Percentiles rank a stretch among this genome's conserved stretches.
phyloP scores from a whole-genome alignment of 1,284 basidiomycete species.

The Lignosus rhinocerotis region DNA sequence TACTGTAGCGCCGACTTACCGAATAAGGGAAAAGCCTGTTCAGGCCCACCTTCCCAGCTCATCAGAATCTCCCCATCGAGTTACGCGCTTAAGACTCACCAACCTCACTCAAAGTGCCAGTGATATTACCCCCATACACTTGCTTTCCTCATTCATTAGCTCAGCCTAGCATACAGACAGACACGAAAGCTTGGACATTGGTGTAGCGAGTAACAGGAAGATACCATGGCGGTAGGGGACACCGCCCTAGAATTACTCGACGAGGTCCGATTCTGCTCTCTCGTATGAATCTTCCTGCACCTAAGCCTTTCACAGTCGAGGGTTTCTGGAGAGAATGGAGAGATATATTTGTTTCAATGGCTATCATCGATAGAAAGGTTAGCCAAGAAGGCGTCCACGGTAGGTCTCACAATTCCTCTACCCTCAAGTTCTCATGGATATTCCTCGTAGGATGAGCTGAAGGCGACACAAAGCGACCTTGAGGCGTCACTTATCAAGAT shows the following conservation, averaged over 20 bases:
- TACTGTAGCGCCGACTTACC: too few relatives aligned
- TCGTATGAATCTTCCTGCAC: background rate
- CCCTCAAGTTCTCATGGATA: background rate
- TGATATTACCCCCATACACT: too few relatives aligned
- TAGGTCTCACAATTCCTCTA: conserved; percentile 35
- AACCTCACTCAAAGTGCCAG: too few relatives aligned
- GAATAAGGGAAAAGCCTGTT: too few relatives aligned
- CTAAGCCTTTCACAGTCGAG: conserved; percentile 51
- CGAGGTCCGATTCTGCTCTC: conserved; percentile 7
- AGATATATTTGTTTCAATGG: conserved; percentile 84
- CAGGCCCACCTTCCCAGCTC: too few relatives aligned
- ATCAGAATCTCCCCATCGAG: too few relatives aligned
- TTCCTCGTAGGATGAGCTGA: conserved; percentile 58
- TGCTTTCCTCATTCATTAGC: too few relatives aligned
- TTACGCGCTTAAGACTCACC: too few relatives aligned
- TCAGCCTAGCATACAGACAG: background rate
- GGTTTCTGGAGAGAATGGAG: conserved; percentile 72
- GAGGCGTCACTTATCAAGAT: conserved; percentile 68
- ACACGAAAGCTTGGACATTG: background rate
- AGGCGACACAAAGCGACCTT: conserved; percentile 58
- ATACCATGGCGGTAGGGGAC: conserved; percentile 17
- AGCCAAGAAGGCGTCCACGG: conserved; percentile 48
- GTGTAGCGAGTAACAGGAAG: background rate
- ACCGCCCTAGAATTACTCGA: conserved; percentile 17
- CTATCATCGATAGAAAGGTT: conserved; percentile 67